Evolutionary conservation across 192 early-diverging fungal species (phyloP).

Genomic region (Backusella tuberculispora): DNA sequence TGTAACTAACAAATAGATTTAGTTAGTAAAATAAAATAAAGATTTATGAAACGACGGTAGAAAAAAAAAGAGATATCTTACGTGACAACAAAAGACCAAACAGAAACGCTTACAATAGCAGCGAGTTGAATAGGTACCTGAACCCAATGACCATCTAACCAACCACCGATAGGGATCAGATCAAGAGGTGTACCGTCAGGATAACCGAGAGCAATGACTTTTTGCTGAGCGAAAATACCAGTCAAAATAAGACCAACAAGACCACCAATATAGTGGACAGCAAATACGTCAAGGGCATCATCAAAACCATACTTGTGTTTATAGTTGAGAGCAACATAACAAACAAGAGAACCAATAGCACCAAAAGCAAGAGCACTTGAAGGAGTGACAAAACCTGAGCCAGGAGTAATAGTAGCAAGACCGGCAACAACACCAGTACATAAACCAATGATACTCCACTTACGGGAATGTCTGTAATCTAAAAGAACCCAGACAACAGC

Average conservation of each 20-base stretch:
- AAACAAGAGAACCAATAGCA: constrained; percentile 62
- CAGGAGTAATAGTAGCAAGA: constrained; percentile 91
- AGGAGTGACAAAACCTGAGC: constrained; percentile 75
- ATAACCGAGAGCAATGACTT: constrained; percentile 67
- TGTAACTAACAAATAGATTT: constrained; percentile 31
- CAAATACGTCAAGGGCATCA: constrained; percentile 85
- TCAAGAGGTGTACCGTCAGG: constrained; percentile 44
- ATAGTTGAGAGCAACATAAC: constrained; percentile 65
- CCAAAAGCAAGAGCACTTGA: constrained; percentile 82
- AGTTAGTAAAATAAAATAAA: not conserved
- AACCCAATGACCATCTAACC: constrained; percentile 81
- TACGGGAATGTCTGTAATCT: constrained; percentile 72
- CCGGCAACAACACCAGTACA: constrained; percentile 91
- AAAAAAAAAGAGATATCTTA: constrained; percentile 2
- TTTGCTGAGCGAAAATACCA: constrained; percentile 84
- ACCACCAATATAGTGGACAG: constrained; percentile 75
- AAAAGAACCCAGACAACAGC: constrained; percentile 75
- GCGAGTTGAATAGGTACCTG: constrained; percentile 80
- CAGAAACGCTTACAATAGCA: constrained; percentile 70
- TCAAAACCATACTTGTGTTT: constrained; percentile 75
- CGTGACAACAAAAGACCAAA: constrained; percentile 80
- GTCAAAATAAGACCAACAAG: constrained; percentile 82
- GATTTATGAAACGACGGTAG: not conserved
- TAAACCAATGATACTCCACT: constrained; percentile 81
- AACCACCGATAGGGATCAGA: constrained; percentile 65